These are phyloP conservation scores for Acmispon strigosus DNA, from an alignment of 306 rosid genomes.

Conservation along the genomic window DNA sequence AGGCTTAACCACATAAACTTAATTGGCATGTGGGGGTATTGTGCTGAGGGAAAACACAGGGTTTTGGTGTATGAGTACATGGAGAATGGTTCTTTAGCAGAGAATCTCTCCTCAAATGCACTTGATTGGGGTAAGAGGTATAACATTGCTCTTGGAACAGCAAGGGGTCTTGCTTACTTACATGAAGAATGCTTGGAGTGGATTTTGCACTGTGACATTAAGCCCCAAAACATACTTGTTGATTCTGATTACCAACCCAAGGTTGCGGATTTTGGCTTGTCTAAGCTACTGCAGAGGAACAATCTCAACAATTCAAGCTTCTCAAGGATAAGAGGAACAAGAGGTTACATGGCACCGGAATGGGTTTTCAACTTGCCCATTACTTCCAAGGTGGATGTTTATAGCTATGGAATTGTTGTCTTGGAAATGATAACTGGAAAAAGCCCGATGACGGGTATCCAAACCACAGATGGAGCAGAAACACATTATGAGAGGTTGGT, in stretches of 20 bases:
- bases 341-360: conserved; percentile 44
- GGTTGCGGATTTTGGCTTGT: conserved; percentile 20
- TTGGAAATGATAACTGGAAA: conserved; percentile 19
- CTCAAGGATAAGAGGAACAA: conserved; percentile 52
- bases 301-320: conserved; percentile 16
- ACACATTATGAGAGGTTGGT: neutral
- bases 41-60: conserved; percentile 15
- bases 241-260: conserved; percentile 14
- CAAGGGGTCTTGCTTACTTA: conserved; percentile 45
- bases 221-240: conserved; percentile 20
- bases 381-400: conserved; percentile 24
- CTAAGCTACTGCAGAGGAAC: conserved; percentile 15
- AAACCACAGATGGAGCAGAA: neutral
- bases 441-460: neutral
- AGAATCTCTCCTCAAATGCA: neutral
- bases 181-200: conserved; percentile 62
- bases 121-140: conserved; percentile 23
- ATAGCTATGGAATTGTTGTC: conserved; percentile 22
- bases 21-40: conserved; percentile 21
- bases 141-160: conserved; percentile 30
- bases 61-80: conserved; percentile 23
- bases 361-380: conserved; percentile 17
- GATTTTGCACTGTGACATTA: conserved; percentile 47
- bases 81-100: conserved; percentile 19
- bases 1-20: conserved; percentile 24